Percentiles rank a stretch among this genome's conserved stretches.
Evolutionary conservation across 768 basidiomycete genomes (phyloP).

Genomic region (Agaricus sinodeliciosus): DNA sequence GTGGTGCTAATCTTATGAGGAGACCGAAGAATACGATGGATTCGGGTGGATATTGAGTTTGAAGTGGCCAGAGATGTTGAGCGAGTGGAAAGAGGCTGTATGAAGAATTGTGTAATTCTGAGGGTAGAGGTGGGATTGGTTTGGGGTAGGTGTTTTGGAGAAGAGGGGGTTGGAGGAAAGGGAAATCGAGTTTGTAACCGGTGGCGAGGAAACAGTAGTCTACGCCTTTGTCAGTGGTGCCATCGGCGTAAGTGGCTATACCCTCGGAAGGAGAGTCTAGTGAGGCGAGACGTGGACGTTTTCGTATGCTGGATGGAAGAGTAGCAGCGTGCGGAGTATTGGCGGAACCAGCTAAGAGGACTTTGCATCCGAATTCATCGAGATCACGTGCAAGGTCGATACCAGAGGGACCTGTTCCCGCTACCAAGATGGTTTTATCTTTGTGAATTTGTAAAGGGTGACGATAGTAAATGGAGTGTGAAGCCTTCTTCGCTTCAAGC

Average conservation of each 20-base stretch:
- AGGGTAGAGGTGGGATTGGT: constrained; percentile 40
- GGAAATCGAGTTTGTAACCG: constrained; percentile 61
- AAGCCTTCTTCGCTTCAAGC: constrained; percentile 43
- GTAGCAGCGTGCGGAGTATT: constrained; percentile 23
- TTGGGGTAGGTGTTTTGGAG: constrained; percentile 32
- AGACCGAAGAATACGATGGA: constrained; percentile 66
- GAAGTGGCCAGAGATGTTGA: constrained; percentile 63
- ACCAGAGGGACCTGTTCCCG: constrained; percentile 61
- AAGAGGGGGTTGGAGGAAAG: constrained; percentile 44
- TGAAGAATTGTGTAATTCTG: constrained; percentile 54
- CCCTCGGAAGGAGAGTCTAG: constrained; percentile 24
- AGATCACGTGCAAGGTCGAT: constrained; percentile 61
- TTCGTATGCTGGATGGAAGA: constrained; percentile 24
- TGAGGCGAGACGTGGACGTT: constrained; percentile 34
- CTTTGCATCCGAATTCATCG: constrained; percentile 29
- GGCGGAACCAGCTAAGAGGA: constrained; percentile 51
- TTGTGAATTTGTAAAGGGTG: constrained; percentile 32
- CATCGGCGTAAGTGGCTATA: constrained; percentile 29
- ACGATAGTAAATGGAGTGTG: constrained; percentile 67
- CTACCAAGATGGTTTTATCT: constrained; percentile 37
- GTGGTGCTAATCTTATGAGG: constrained; percentile 51
- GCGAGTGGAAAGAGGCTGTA: constrained; percentile 67
- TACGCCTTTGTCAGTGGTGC: constrained; percentile 43
- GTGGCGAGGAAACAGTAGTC: constrained; percentile 70
- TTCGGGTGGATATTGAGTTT: constrained; percentile 32